These are phyloP conservation scores for Clitoria ternatea DNA, from an alignment of 306 rosid genomes.

Conservation along the genomic window DNA sequence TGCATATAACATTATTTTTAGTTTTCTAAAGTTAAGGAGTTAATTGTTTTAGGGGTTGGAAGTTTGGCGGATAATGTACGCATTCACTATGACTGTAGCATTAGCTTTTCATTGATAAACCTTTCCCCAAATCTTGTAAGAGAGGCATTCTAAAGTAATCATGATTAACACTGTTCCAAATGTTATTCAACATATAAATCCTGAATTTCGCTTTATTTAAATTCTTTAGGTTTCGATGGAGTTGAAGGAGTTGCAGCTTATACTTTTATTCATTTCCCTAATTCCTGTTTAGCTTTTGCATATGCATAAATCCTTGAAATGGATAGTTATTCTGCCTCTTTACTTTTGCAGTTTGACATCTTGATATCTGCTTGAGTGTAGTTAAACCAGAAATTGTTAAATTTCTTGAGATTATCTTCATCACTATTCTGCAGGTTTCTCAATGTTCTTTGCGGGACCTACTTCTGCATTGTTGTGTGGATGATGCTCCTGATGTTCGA, in stretches of 20 bases:
- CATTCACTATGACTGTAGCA: neutral
- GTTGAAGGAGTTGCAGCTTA: neutral
- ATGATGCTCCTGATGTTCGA: conserved; percentile 89
- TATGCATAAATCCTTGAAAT: neutral
- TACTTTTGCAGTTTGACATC: conserved; percentile 6
- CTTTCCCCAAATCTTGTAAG: neutral
- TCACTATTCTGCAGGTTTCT: conserved; percentile 58
- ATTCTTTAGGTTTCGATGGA: neutral
- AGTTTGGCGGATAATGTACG: neutral
- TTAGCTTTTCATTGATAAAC: neutral
- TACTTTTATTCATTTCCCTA: neutral
- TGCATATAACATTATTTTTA: neutral
- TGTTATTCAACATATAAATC: neutral
- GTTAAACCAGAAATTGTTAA: conserved; percentile 12
- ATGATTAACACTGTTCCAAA: neutral
- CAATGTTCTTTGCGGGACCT: conserved; percentile 78
- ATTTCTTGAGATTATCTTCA: conserved; percentile 12
- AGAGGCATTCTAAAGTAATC: neutral
- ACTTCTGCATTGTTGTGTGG: conserved; percentile 83
- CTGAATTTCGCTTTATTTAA: neutral
- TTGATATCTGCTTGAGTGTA: neutral
- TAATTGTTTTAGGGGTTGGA: neutral
- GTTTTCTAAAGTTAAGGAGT: neutral
- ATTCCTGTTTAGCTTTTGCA: neutral
- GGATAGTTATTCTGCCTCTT: conserved; percentile 3